phyloP scores from a whole-genome alignment of 495 filamentous ascomycete species.

The Penicillium maclennaniae region DNA sequence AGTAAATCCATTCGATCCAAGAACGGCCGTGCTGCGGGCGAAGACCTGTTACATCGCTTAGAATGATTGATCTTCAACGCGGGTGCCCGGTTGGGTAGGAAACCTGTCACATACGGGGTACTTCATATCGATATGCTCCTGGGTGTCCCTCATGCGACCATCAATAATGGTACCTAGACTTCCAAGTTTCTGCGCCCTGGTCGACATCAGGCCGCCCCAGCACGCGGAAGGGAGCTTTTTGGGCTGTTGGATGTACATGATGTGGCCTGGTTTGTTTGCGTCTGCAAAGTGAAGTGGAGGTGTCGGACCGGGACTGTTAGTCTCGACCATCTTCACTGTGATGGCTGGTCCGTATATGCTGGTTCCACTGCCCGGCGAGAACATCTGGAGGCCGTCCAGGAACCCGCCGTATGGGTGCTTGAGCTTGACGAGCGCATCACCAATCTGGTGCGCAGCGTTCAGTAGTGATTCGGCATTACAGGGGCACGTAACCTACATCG shows the following conservation, averaged over 20 bases:
- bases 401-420: slow-evolving; percentile 25
- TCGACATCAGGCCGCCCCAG: slow-evolving; percentile 20
- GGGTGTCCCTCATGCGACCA: slow-evolving; percentile 12
- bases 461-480: neutral
- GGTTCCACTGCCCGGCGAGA: slow-evolving; percentile 11
- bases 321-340: slow-evolving; percentile 28
- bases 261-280: slow-evolving; percentile 16
- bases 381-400: slow-evolving; percentile 20
- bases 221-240: slow-evolving; percentile 16
- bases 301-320: slow-evolving; percentile 18
- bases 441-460: slow-evolving; percentile 18
- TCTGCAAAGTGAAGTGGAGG: slow-evolving; percentile 19
- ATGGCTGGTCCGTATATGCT: slow-evolving; percentile 22
- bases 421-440: slow-evolving; percentile 28
- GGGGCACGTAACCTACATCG: slow-evolving; percentile 8
- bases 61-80: neutral
- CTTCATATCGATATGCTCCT: slow-evolving; percentile 15
- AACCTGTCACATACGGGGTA: slow-evolving; percentile 7
- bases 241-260: slow-evolving; percentile 23
- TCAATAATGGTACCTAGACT: slow-evolving; percentile 10
- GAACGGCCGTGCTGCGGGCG: slow-evolving; percentile 11
- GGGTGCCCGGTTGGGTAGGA: neutral
- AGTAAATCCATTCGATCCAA: slow-evolving; percentile 18
- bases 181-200: slow-evolving; percentile 14
- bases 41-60: slow-evolving; percentile 11